Percentiles rank a stretch among this genome's conserved stretches.
phyloP scores from a whole-genome alignment of 352 stramenopile species.

The Globisporangium echinulatum region DNA sequence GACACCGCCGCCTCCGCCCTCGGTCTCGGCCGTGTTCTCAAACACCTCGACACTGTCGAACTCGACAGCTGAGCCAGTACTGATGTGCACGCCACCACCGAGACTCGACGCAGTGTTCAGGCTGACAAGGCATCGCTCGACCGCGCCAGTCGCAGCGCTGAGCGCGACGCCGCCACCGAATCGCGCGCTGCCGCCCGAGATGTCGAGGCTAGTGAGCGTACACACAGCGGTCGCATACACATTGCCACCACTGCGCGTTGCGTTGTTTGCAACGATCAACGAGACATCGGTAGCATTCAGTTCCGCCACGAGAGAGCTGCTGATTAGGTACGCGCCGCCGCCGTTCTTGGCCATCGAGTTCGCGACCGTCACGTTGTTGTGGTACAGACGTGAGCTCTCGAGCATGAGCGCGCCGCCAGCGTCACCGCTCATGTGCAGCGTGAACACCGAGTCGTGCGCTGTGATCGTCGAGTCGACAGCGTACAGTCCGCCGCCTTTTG shows the following conservation, averaged over 20 bases:
- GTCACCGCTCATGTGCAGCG: conserved; percentile 1
- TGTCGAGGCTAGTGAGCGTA: conserved; percentile 2
- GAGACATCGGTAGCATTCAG: background rate
- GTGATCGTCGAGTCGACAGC: conserved; percentile 8
- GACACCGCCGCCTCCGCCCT: conserved; percentile 20
- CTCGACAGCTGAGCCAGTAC: background rate
- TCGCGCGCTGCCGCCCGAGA: conserved; percentile 1
- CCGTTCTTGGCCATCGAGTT: conserved; percentile 20
- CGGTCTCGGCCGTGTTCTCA: conserved; percentile 3
- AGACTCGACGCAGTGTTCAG: conserved; percentile 2
- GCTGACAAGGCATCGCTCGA: background rate
- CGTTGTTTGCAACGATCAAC: conserved; percentile 3
- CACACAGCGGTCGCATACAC: background rate
- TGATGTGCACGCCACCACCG: conserved; percentile 8
- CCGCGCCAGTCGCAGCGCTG: background rate
- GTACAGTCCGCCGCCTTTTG: conserved; percentile 26
- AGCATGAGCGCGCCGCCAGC: conserved; percentile 31
- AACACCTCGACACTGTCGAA: conserved; percentile 1
- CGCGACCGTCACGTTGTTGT: conserved; percentile 21
- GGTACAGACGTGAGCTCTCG: conserved; percentile 12
- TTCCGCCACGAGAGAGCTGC: conserved; percentile 11
- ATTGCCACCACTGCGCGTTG: conserved; percentile 11
- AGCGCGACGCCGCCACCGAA: conserved; percentile 19
- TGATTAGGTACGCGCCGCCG: conserved; percentile 27
- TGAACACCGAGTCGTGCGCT: conserved; percentile 3